Evolutionary conservation across 306 rosid species (phyloP).

Genomic region (Malus sieversii): DNA sequence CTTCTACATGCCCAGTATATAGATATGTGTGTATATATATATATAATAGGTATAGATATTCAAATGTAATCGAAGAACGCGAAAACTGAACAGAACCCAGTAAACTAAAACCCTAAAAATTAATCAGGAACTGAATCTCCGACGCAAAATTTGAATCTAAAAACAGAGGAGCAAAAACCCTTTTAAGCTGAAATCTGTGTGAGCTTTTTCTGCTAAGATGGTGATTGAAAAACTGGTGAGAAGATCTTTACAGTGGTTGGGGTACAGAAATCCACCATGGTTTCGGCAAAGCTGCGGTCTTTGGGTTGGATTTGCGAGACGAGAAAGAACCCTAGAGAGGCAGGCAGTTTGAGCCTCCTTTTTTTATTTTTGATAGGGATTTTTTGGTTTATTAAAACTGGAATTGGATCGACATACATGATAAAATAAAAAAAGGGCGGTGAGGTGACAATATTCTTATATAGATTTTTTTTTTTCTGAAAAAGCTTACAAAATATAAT

Average conservation of each 20-base stretch:
- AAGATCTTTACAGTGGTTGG: conserved; percentile 39
- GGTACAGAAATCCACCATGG: conserved; percentile 21
- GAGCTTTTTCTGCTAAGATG: conserved; percentile 31
- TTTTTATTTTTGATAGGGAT: neutral
- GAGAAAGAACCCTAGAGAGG: conserved; percentile 49
- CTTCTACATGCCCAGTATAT: neutral
- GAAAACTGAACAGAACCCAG: conserved; percentile 11
- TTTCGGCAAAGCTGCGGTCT: neutral
- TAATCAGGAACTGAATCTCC: conserved; percentile 3
- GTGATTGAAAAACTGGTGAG: conserved; percentile 12
- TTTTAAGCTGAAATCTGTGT: conserved; percentile 14
- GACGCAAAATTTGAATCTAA: conserved; percentile 11
- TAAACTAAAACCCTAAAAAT: conserved; percentile 15
- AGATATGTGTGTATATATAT: neutral
- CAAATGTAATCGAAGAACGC: conserved; percentile 6
- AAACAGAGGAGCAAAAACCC: conserved; percentile 13
- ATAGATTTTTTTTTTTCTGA: neutral
- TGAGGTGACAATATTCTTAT: neutral
- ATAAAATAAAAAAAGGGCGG: conserved; percentile 3
- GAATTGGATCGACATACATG: conserved; percentile 3
- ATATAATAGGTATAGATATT: no score
- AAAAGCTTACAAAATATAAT: neutral
- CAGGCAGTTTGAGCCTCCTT: conserved; percentile 21
- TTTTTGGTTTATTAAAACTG: neutral
- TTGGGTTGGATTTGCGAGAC: conserved; percentile 30